Evolutionary conservation across 1,284 basidiomycete species (phyloP), one percentile per base, ranked within the genome.

Genomic region (Tausonia pullulans): DNA sequence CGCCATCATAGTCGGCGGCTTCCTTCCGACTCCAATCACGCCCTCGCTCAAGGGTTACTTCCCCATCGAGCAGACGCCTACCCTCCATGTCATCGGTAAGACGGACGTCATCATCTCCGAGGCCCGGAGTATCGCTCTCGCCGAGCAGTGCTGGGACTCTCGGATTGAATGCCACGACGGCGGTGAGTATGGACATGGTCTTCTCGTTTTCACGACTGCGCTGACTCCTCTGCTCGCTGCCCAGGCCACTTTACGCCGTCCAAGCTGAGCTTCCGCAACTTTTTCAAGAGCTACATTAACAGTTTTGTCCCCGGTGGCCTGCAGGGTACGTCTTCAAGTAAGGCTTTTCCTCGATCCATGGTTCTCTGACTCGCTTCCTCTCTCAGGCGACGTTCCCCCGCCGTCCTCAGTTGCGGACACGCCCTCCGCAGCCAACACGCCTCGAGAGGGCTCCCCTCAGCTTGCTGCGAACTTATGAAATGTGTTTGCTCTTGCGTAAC

Each of bases 41-140:
- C 74, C 78, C 77, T 16, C 78, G 76, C 60, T 90, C 81, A 71
- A 75, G 75, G 43, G 62, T n/a, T 76, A 73, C 66, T 78, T 75
- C 71, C 76, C 76, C 8, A 69, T 78, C 16, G 71, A 73, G 5
- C 50, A 63, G 0, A 88, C 91, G 0, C 87, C 85, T 4, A 90
- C 88, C 0, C 77, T 96, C 27, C 89, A 92, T 73, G 79, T 95
- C 14, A 78, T 91, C 5, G 91, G 92, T 4, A 81, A 79, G 70
- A 90, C 81, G 55, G 91, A 95, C 70, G 82, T 90, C 11, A 81
- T 95, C 50, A 87, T 95, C 3, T 77, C 84, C 3, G 83, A 84
- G 69, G 90, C 88, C 71, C 79, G 87, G 40, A 82, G 87, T 3
- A 79, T 80, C 68, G 76, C 78, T 8, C 59, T 60, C 14, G 59